A percentile compares a stretch with the other conserved stretches of the same genome.
phyloP scores from a whole-genome alignment of 1,284 basidiomycete species.

The Rhodotorula sp. region DNA sequence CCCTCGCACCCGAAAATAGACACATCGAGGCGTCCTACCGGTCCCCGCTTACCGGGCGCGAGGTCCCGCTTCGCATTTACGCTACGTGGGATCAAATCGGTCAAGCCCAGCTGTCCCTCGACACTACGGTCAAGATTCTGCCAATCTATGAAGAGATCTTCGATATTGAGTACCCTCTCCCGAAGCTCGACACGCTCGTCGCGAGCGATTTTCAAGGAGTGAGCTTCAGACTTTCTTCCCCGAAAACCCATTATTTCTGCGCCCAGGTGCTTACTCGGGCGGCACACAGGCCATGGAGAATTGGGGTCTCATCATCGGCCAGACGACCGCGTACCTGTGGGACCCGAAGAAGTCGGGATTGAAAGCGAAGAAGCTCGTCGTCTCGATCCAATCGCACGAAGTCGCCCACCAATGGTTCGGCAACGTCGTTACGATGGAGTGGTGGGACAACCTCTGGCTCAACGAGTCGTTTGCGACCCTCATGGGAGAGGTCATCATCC shows the following conservation, averaged over 20 bases:
- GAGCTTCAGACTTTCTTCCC: not conserved
- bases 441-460: slow-evolving; percentile 43
- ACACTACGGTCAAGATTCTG: slow-evolving; percentile 81
- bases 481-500: slow-evolving; percentile 85
- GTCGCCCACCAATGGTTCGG: slow-evolving; percentile 41
- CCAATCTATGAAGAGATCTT: slow-evolving; percentile 79
- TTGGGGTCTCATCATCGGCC: slow-evolving; percentile 69
- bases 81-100: slow-evolving; percentile 80
- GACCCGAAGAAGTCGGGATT: slow-evolving; percentile 56
- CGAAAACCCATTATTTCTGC: not conserved
- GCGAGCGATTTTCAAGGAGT: slow-evolving; percentile 48
- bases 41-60: slow-evolving; percentile 78
- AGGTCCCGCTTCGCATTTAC: slow-evolving; percentile 82
- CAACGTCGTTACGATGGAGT: slow-evolving; percentile 29
- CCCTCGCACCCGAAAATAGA: slow-evolving; percentile 22
- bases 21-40: slow-evolving; percentile 74
- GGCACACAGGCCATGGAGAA: slow-evolving; percentile 77
- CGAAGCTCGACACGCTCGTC: slow-evolving; percentile 51
- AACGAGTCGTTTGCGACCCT: slow-evolving; percentile 67
- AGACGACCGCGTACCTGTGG: slow-evolving; percentile 69
- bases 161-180: slow-evolving; percentile 49
- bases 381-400: slow-evolving; percentile 50
- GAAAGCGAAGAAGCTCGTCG: slow-evolving; percentile 47
- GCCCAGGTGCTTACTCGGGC: not conserved
- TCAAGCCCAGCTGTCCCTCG: slow-evolving; percentile 72